Evolutionary conservation across 441 rosid species (phyloP).

Genomic region (Populus hybrid): DNA sequence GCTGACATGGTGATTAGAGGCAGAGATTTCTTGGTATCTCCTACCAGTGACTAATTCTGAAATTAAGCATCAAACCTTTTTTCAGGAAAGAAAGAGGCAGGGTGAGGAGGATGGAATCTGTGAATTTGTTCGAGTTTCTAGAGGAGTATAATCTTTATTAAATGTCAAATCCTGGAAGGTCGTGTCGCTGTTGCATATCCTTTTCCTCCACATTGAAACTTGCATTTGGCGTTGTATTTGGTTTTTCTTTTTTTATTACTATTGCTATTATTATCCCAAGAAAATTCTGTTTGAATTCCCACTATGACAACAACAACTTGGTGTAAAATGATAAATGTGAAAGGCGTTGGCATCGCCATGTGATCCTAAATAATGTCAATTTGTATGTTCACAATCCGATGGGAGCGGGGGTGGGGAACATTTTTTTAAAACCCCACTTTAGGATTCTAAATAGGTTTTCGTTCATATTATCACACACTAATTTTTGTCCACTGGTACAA

Average conservation of each 20-base stretch:
- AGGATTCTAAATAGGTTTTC: slow-evolving; percentile 28
- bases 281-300: slow-evolving; percentile 44
- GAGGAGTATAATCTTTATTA: slow-evolving; percentile 43
- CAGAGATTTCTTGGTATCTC: slow-evolving; percentile 22
- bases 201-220: slow-evolving; percentile 42
- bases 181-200: slow-evolving; percentile 44
- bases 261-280: slow-evolving; percentile 20
- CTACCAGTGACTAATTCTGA: slow-evolving; percentile 22
- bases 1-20: slow-evolving; percentile 14
- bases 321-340: slow-evolving; percentile 21
- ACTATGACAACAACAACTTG: slow-evolving; percentile 38
- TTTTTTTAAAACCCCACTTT: slow-evolving; percentile 32
- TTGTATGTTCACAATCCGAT: slow-evolving; percentile 27
- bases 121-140: slow-evolving; percentile 47
- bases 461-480: neutral
- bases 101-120: slow-evolving; percentile 39
- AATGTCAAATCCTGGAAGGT: slow-evolving; percentile 38
- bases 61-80: slow-evolving; percentile 33
- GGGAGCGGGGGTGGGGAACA: slow-evolving; percentile 1
- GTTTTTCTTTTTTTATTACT: neutral
- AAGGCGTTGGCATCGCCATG: slow-evolving; percentile 41
- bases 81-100: slow-evolving; percentile 18
- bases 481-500: slow-evolving; percentile 31
- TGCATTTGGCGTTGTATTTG: slow-evolving; percentile 35
- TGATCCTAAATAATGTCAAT: slow-evolving; percentile 40